Evolutionary conservation across 2,329 filamentous ascomycete genomes (phyloP), one percentile per base, ranked within the genome.

Genomic region (Aspergillus brunneoviolaceus): DNA sequence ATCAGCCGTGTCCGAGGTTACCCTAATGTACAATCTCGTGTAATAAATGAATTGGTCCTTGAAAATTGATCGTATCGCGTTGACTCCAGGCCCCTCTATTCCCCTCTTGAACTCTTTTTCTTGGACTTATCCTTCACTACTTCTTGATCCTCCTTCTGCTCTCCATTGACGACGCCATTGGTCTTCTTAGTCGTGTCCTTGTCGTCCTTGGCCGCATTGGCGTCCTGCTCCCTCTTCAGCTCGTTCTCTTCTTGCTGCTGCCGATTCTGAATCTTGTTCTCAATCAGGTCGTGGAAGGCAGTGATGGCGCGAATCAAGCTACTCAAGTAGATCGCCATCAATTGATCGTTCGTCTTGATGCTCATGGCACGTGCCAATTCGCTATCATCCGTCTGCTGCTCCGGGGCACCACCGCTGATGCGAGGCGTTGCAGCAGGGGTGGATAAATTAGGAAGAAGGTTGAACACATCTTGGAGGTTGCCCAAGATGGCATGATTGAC

Each of bases 181-280:
- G 76, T 73, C 60, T 78, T 79, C 65, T 86, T 83, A 76, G 86
- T 83, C 35, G 75, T 77, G 49, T 85, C 81, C 68, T 84, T 82
- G 67, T 87, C 88, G 72, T 90, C 89, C 52, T 83, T 83, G 49
- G 89, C 87, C 73, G 92, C 87, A 61, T 80, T 80, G 59, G 79
- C 78, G 65, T 83, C 83, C 53, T 86, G 86, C 61, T 87, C 91
- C 80, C 91, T 91, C 71, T 89, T 87, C 50, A 82, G 85, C 69
- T 98, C 94, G 80, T 94, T 94, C 73, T 99, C 95, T 74, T 98
- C 95, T 72, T 96, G 90, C 76, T 96, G 91, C 79, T 98, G 93
- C 76, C 94, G 87, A 80, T 99, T 99, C 82, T 98, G 94, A 68
- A 98, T 97, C 85, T 99, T 99, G 83, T 99, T 99, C 82, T 99